Percentiles rank a stretch among this genome's conserved stretches.
These are phyloP conservation scores for Aspergillus tamarii DNA, from an alignment of 2,329 filamentous ascomycete species.

Conservation along the genomic window DNA sequence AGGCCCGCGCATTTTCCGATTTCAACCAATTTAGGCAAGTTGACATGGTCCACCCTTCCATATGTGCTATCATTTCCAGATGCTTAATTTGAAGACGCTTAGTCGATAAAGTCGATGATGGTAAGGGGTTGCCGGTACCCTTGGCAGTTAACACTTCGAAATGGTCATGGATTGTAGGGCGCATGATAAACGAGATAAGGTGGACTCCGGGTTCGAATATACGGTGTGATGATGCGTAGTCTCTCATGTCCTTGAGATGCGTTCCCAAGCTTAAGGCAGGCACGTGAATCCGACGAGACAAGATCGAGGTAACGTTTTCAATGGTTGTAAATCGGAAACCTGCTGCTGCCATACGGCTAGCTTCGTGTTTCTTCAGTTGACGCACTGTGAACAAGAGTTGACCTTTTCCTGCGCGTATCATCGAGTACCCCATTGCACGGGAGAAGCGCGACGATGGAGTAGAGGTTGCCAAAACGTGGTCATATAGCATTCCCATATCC, in stretches of 20 bases:
- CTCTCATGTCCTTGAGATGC: constrained; percentile 67
- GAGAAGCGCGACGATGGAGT: constrained; percentile 35
- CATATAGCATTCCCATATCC: constrained; percentile 71
- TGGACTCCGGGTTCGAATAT: constrained; percentile 43
- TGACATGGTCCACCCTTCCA: constrained; percentile 46
- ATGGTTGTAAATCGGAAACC: constrained; percentile 79
- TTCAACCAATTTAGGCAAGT: constrained; percentile 41
- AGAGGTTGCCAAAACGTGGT: constrained; percentile 73
- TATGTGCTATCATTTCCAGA: constrained; percentile 51
- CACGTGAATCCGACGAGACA: constrained; percentile 76
- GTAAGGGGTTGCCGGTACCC: constrained; percentile 62
- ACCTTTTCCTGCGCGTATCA: constrained; percentile 60
- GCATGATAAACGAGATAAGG: constrained; percentile 47
- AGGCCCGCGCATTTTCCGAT: constrained; percentile 27
- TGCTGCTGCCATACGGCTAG: constrained; percentile 65
- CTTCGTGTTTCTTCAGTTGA: constrained; percentile 61
- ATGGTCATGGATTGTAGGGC: constrained; percentile 56
- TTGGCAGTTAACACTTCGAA: constrained; percentile 67
- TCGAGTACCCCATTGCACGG: constrained; percentile 31
- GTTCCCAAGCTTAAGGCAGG: constrained; percentile 62
- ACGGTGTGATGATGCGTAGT: constrained; percentile 48
- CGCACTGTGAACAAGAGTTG: constrained; percentile 81
- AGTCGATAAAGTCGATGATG: constrained; percentile 59
- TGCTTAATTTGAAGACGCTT: constrained; percentile 60
- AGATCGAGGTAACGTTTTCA: constrained; percentile 67